Evolutionary conservation across 345 rosid genomes (phyloP).

Genomic region (Eucalyptus curtisii): DNA sequence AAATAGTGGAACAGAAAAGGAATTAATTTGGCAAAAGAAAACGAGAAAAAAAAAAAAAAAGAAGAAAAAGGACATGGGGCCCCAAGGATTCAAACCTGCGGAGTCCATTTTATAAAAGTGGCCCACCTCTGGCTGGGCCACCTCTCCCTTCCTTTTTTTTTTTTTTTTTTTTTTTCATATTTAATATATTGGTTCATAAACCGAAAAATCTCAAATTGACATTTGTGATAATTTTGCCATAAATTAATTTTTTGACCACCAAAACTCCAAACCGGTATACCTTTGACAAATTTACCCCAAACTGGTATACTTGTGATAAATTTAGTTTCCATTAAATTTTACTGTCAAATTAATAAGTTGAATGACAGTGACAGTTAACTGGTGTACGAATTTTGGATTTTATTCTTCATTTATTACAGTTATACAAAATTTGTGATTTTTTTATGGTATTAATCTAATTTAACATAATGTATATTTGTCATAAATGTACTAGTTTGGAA

Average conservation of each 20-base stretch:
- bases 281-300: too few relatives aligned
- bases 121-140: background rate
- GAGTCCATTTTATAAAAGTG: background rate
- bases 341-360: too few relatives aligned
- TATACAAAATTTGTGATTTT: too few relatives aligned
- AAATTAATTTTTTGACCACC: too few relatives aligned
- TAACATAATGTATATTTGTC: rapidly evolving
- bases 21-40: background rate
- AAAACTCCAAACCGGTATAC: too few relatives aligned
- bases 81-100: background rate
- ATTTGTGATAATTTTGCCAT: rapidly evolving
- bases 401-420: rapidly evolving
- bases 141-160: background rate
- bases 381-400: too few relatives aligned
- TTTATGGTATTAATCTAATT: too few relatives aligned
- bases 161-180: too few relatives aligned
- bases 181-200: background rate
- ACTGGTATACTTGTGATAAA: too few relatives aligned
- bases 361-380: rapidly evolving
- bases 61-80: background rate
- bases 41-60: background rate
- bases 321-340: too few relatives aligned
- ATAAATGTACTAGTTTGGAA: rapidly evolving
- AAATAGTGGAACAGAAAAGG: background rate
- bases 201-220: rapidly evolving